Percentiles rank a stretch among this genome's conserved stretches.
phyloP scores from a whole-genome alignment of 73 alveolate species.

The Effrenium voratum region DNA sequence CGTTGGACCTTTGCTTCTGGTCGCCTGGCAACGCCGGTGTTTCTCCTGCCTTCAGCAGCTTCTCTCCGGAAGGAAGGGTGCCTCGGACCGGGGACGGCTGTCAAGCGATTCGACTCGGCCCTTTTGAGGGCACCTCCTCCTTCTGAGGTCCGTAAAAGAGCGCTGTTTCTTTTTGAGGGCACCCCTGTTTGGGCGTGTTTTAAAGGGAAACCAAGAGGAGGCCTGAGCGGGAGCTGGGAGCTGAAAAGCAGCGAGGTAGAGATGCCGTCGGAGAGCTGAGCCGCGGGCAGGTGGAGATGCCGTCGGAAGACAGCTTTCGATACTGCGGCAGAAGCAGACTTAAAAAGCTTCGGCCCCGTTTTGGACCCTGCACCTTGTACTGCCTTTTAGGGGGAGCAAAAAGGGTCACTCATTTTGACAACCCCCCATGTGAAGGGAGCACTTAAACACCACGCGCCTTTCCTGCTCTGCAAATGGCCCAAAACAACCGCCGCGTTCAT shows the following conservation, averaged over 20 bases:
- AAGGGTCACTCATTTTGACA: too few species aligned
- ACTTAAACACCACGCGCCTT: background rate
- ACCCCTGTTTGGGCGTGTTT: background rate
- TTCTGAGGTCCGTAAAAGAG: too few species aligned
- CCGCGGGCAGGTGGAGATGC: constrained; percentile 42
- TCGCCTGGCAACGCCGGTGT: too few species aligned
- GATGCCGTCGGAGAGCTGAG: too few species aligned
- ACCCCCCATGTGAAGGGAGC: too few species aligned
- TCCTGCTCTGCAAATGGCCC: too few species aligned
- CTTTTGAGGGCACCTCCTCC: too few species aligned
- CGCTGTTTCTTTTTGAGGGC: background rate
- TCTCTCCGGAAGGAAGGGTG: constrained; percentile 64
- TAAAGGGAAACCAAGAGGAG: background rate
- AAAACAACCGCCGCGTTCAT: too few species aligned
- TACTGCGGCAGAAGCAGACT: constrained; percentile 23
- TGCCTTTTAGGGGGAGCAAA: too few species aligned
- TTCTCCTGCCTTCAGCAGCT: constrained; percentile 48
- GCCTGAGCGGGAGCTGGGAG: background rate
- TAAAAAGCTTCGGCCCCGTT: background rate
- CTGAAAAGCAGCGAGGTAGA: background rate
- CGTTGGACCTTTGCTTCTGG: too few species aligned
- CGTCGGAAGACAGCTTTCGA: constrained; percentile 86
- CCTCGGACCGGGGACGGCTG: background rate
- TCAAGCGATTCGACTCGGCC: too few species aligned
- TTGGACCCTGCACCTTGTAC: too few species aligned